phyloP scores from a whole-genome alignment of 441 rosid species.

The Biscutella laevigata region DNA sequence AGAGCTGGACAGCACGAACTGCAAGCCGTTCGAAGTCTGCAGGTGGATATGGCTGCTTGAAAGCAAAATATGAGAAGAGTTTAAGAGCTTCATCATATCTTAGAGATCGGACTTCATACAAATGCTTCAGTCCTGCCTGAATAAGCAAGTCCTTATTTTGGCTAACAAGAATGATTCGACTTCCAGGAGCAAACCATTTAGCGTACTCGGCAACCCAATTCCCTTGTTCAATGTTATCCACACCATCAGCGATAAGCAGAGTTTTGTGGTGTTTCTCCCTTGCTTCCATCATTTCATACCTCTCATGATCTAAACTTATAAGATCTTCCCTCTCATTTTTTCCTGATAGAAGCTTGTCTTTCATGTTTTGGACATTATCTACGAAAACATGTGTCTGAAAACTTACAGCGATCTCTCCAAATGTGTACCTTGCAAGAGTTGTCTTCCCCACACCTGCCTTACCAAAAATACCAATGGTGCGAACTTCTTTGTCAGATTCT shows the following conservation, averaged over 20 bases:
- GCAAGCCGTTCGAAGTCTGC: background rate
- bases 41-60: background rate
- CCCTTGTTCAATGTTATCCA: background rate
- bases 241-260: constrained; percentile 3
- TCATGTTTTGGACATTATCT: background rate
- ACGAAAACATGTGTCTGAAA: background rate
- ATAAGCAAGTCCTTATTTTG: background rate
- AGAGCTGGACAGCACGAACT: background rate
- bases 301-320: background rate
- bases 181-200: constrained; percentile 3
- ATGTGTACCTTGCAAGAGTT: background rate
- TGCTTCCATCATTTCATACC: background rate
- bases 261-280: background rate
- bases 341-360: background rate
- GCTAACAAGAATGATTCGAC: background rate
- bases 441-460: background rate
- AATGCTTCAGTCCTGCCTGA: background rate
- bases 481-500: background rate
- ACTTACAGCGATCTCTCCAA: background rate
- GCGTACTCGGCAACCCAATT: background rate
- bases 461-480: background rate
- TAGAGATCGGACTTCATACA: background rate
- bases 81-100: constrained; percentile 14
- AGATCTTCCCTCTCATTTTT: background rate
- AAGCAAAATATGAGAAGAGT: constrained; percentile 11